A percentile compares a stretch with the other conserved stretches of the same genome.
phyloP scores from a whole-genome alignment of 1,284 basidiomycete genomes.

The Stygiomarasmius scandens region DNA sequence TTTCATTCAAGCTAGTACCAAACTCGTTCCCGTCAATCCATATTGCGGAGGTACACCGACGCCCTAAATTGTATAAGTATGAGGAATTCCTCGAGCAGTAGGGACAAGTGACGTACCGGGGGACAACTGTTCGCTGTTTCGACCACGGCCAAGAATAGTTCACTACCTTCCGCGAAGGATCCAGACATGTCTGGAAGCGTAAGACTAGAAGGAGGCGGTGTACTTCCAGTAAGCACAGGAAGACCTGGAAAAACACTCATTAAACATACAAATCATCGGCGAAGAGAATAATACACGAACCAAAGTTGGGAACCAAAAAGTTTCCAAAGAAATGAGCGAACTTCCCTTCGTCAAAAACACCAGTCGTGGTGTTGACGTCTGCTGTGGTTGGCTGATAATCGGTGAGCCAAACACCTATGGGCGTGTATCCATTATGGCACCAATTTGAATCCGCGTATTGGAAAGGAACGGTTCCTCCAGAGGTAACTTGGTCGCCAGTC shows the following conservation, averaged over 20 bases:
- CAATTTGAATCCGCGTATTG: slow-evolving; percentile 22
- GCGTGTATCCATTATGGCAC: slow-evolving; percentile 24
- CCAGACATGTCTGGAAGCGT: slow-evolving; percentile 15
- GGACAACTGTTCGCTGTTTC: slow-evolving; percentile 24
- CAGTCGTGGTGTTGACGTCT: slow-evolving; percentile 19
- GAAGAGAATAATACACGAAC: slow-evolving; percentile 10
- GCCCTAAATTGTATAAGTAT: slow-evolving; percentile 9
- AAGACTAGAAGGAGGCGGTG: slow-evolving; percentile 18
- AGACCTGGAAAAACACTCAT: no score
- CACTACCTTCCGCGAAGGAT: slow-evolving; percentile 4
- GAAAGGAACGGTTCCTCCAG: slow-evolving; percentile 16
- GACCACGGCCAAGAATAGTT: slow-evolving; percentile 22
- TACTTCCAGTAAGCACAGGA: slow-evolving; percentile 7
- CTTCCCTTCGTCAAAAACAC: slow-evolving; percentile 17
- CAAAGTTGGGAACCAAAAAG: slow-evolving; percentile 22
- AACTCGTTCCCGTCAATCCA: slow-evolving; percentile 12
- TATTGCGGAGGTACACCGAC: slow-evolving; percentile 20
- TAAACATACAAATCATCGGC: no score
- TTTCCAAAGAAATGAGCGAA: slow-evolving; percentile 18
- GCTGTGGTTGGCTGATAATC: slow-evolving; percentile 20
- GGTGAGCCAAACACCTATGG: slow-evolving; percentile 22
- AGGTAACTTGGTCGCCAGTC: background rate
- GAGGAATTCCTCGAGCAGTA: background rate
- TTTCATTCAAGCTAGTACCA: background rate
- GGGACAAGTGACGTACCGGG: slow-evolving; percentile 18